These are phyloP conservation scores for Yarrowia phangngaensis DNA, from an alignment of 805 yeast species.

Conservation along the genomic window DNA sequence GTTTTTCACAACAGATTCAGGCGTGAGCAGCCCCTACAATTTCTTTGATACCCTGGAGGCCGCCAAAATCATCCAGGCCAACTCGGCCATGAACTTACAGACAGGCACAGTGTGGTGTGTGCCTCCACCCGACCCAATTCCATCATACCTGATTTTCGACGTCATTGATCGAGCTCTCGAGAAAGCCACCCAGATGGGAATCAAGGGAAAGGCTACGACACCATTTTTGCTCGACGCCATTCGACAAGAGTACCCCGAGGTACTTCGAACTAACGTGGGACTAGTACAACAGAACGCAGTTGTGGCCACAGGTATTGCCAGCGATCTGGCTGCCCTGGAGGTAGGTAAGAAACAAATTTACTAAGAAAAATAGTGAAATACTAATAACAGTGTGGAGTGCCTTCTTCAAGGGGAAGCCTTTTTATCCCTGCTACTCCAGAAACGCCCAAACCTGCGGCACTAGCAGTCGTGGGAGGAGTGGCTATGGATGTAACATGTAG, in stretches of 20 bases:
- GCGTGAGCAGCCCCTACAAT: constrained; percentile 63
- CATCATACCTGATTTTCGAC: constrained; percentile 50
- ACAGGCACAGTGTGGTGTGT: constrained; percentile 78
- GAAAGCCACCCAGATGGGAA: constrained; percentile 51
- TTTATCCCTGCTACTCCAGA: constrained; percentile 4
- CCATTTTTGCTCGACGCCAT: constrained; percentile 69
- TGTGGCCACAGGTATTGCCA: constrained; percentile 65
- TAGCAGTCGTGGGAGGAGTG: constrained; percentile 63
- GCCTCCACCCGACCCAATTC: constrained; percentile 68
- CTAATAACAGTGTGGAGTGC: constrained; percentile 5
- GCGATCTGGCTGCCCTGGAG: constrained; percentile 45
- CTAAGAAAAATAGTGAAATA: constrained; percentile 5
- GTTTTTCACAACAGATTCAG: constrained; percentile 73
- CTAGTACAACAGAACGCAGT: constrained; percentile 75
- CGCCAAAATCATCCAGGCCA: constrained; percentile 54
- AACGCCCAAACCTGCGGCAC: neutral
- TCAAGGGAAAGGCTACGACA: constrained; percentile 71
- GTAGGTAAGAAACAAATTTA: constrained; percentile 34
- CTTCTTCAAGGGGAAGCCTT: neutral
- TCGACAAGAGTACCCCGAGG: constrained; percentile 42
- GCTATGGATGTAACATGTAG: constrained; percentile 69
- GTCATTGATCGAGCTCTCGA: constrained; percentile 57
- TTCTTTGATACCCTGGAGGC: constrained; percentile 55
- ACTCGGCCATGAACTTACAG: constrained; percentile 48
- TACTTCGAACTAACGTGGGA: constrained; percentile 64